Base-by-base conservation (phyloP, 2,329 filamentous ascomycete genomes). In the Alternaria brassicae region DNA sequence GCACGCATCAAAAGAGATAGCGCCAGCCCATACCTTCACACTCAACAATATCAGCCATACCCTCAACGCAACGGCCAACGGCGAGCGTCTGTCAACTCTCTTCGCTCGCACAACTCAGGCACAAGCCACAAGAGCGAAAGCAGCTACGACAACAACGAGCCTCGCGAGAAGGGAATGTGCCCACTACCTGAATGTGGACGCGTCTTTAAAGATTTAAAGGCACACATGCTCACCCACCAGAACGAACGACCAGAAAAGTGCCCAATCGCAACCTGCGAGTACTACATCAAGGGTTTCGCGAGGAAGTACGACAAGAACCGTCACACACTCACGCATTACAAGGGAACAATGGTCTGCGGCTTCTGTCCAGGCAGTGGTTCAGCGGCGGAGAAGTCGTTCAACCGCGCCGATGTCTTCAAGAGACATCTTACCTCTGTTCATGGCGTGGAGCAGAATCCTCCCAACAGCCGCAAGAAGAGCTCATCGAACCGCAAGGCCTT, bases 291-390 rank as follows among this genome's bases (percentile, higher is more conserved):
- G 80, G 93, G 93, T 4, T 97, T 97, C 74, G 93, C 93, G 10
- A 86, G 93, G 70, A 97, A 97, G 80, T 97, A 97, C 76, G 93
- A 97, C 83, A 96, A 96, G 85, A 97, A 97, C 80, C 84, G 93
- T 42, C 93, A 97, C 78, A 96, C 93, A 5, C 80, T 97, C 63
- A 97, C 93, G 5, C 93, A 97, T 78, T 97, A 97, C 85, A 97
- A 97, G 81, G 93, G 93, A 39, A 97, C 91, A 48, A 97, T 97
- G 93, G 92, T 97, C 23, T 97, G 93, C 75, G 93, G 92, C 28
- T 97, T 97, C 81, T 97, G 93, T 72, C 92, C 93, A 1, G 92
- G 92, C 32, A 92, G 91, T 27, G 93, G 93, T 4, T 94, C 92
- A 4, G 87, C 92, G 7, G 90, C 91, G 1, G 93, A 97, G 80